Percentiles rank a stretch among this genome's conserved stretches.
phyloP scores from a whole-genome alignment of 164 flowering plant species.

The Protea cynaroides region DNA sequence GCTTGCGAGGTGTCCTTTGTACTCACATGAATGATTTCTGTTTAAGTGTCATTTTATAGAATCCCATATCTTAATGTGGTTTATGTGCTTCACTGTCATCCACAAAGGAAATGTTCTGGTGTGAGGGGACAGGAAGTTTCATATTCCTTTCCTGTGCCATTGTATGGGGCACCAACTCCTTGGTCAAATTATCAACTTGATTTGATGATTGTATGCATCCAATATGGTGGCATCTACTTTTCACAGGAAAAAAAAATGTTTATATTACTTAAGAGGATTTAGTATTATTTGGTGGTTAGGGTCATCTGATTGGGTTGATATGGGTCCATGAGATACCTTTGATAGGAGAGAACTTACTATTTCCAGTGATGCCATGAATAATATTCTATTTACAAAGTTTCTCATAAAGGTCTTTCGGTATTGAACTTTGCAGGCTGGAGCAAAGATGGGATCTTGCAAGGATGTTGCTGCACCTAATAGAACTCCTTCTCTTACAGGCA shows the following conservation, averaged over 20 bases:
- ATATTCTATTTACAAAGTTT: neutral
- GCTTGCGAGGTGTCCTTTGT: conserved; percentile 57
- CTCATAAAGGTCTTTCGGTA: neutral
- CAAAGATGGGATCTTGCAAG: conserved; percentile 74
- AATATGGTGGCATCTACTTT: neutral
- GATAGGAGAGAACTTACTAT: neutral
- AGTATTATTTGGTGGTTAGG: neutral
- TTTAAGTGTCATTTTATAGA: neutral
- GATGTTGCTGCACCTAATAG: conserved; percentile 29
- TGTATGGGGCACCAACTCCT: neutral
- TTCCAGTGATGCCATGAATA: neutral
- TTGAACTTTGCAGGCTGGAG: conserved; percentile 63
- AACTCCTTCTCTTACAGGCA: conserved; percentile 23
- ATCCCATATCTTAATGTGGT: neutral
- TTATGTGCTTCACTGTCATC: neutral
- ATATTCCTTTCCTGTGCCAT: neutral
- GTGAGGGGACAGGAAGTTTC: neutral
- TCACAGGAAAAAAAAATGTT: neutral
- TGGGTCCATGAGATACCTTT: neutral
- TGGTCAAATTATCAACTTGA: neutral
- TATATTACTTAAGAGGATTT: too few relatives aligned
- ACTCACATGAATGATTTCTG: neutral
- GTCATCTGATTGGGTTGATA: neutral
- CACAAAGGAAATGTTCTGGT: neutral
- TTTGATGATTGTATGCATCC: neutral